Conservation (phyloP, 768 basidiomycete species). For the Tremella yokohamensis region DNA sequence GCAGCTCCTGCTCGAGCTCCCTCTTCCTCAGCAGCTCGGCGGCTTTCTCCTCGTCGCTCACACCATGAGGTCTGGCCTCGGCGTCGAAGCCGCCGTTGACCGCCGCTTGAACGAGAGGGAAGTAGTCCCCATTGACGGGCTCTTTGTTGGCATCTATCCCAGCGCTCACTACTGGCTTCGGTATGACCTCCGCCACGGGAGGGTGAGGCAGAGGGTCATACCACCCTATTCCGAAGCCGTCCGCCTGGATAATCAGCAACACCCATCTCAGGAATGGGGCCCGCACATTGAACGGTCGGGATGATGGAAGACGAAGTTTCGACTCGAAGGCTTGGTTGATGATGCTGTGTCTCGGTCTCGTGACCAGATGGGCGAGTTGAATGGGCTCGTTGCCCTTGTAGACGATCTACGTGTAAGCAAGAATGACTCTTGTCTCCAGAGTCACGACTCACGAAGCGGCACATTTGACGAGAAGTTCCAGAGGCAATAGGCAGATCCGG, state of each 20-base stretch:
- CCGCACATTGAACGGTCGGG: slow-evolving; percentile 44
- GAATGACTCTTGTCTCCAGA: background rate
- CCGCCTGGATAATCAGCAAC: slow-evolving; percentile 49
- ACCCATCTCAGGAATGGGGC: background rate
- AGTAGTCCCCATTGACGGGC: background rate
- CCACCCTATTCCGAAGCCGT: slow-evolving; percentile 99
- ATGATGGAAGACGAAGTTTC: slow-evolving; percentile 60
- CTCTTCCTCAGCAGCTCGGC: slow-evolving; percentile 23
- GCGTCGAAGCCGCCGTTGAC: background rate
- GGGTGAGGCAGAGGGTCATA: slow-evolving; percentile 66
- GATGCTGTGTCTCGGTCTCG: slow-evolving; percentile 88
- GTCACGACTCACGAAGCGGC: slow-evolving; percentile 11
- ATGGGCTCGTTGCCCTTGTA: slow-evolving; percentile 95
- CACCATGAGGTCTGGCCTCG: background rate
- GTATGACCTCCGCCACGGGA: slow-evolving; percentile 7
- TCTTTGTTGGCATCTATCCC: slow-evolving; percentile 6
- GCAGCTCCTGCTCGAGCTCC: slow-evolving; percentile 34
- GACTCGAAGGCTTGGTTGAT: slow-evolving; percentile 98
- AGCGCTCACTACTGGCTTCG: slow-evolving; percentile 3
- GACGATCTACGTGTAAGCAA: slow-evolving; percentile 58
- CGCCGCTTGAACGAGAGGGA: background rate
- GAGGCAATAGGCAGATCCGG: background rate
- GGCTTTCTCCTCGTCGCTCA: slow-evolving; percentile 11
- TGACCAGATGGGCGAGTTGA: slow-evolving; percentile 87
- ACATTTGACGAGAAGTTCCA: background rate